A percentile compares a stretch with the other conserved stretches of the same genome.
Conservation (phyloP, 495 filamentous ascomycete genomes). For the Friedmanniomyces simplex region DNA sequence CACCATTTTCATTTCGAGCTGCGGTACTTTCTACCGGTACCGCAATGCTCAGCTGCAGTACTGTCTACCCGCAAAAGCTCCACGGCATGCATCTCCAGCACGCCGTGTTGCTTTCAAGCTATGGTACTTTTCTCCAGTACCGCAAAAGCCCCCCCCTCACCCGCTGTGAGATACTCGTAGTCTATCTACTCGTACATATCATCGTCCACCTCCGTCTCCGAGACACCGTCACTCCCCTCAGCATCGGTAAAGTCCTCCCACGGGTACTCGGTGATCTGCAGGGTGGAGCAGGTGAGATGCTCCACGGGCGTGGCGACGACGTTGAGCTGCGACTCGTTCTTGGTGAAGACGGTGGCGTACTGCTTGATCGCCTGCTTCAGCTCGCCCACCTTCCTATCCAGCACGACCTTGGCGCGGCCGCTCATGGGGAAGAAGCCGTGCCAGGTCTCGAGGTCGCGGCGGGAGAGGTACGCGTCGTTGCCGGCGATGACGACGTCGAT, state of each 20-base stretch:
- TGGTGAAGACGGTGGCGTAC: constrained; percentile 12
- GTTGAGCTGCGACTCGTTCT: constrained; percentile 12
- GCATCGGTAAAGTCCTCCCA: not conserved
- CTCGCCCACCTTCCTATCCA: constrained; percentile 19
- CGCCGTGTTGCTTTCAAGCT: not conserved
- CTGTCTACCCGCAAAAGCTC: not conserved
- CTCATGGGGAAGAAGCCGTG: constrained; percentile 28
- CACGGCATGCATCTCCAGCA: not conserved
- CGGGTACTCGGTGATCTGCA: constrained; percentile 7
- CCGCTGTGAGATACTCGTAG: not conserved
- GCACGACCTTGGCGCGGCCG: constrained; percentile 24
- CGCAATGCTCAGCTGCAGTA: too few relatives aligned
- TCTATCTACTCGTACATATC: not conserved
- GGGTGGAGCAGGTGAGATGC: constrained; percentile 7
- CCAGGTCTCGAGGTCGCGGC: constrained; percentile 19
- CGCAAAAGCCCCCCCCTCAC: not conserved
- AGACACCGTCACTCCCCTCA: not conserved
- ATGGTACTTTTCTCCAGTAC: not conserved
- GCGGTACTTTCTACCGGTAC: too few relatives aligned
- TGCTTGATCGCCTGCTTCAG: constrained; percentile 24
- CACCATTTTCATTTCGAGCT: too few relatives aligned
- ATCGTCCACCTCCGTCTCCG: not conserved
- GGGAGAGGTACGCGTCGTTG: constrained; percentile 26
- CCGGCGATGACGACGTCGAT: constrained; percentile 17
- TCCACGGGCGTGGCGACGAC: not conserved